A percentile compares a stretch with the other conserved stretches of the same genome.
phyloP scores from a whole-genome alignment of 169 alveolate genomes.

The Neospora caninum region DNA sequence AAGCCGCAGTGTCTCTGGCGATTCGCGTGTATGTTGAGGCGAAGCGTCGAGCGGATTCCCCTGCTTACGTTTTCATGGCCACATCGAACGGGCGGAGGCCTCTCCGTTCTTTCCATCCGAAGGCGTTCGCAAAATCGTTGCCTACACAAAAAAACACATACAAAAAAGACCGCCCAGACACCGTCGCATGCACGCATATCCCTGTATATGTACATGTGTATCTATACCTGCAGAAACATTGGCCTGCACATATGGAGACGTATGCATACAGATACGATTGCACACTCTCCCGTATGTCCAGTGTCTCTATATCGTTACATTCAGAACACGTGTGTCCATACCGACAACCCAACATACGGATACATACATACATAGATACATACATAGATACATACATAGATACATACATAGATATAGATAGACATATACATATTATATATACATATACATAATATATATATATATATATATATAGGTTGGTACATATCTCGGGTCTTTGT shows the following conservation, averaged over 20 bases:
- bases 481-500: too few relatives aligned
- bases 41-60: too few relatives aligned
- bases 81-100: constrained; percentile 69
- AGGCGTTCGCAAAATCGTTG: constrained; percentile 93
- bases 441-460: too few relatives aligned
- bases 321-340: background rate
- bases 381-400: background rate
- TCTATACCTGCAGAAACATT: too few relatives aligned
- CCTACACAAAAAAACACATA: constrained; percentile 63
- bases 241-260: too few relatives aligned
- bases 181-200: background rate
- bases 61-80: constrained; percentile 75
- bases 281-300: background rate
- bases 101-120: constrained; percentile 87
- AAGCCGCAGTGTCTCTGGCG: too few relatives aligned
- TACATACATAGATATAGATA: background rate
- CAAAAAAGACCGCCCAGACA: background rate
- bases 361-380: background rate
- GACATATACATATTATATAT: background rate
- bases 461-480: background rate
- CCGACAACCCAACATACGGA: background rate
- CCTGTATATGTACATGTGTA: too few relatives aligned
- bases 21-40: too few relatives aligned
- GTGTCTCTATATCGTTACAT: background rate
- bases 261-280: too few relatives aligned